Evolutionary conservation across 2,329 filamentous ascomycete genomes (phyloP).

Genomic region (Daldinia eschscholtzii): DNA sequence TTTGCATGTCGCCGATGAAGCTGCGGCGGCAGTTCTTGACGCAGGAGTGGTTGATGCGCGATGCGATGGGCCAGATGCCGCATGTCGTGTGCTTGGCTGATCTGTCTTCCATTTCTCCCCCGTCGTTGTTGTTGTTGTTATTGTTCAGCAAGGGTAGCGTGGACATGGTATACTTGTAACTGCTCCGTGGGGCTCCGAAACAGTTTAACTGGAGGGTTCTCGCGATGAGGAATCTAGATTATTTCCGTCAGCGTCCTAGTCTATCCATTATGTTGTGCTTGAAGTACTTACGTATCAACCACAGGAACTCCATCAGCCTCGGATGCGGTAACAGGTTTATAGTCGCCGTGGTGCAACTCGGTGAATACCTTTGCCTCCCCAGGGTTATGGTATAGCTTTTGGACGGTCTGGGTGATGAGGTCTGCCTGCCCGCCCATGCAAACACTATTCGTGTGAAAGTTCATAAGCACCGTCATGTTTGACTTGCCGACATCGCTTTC

Average conservation of each 20-base stretch:
- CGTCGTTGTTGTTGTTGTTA: too few species aligned
- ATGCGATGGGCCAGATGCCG: slow-evolving; percentile 63
- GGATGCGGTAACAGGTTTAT: slow-evolving; percentile 48
- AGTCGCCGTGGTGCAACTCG: slow-evolving; percentile 58
- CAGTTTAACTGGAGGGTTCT: slow-evolving; percentile 59
- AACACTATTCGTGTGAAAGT: slow-evolving; percentile 51
- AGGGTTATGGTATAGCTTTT: slow-evolving; percentile 61
- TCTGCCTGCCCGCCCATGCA: slow-evolving; percentile 56
- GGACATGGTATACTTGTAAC: slow-evolving; percentile 15
- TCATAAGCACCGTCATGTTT: slow-evolving; percentile 54
- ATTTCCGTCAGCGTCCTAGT: neutral
- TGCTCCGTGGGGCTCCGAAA: slow-evolving; percentile 55
- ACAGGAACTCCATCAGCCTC: slow-evolving; percentile 56
- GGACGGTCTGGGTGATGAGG: slow-evolving; percentile 57
- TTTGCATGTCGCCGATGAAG: slow-evolving; percentile 68
- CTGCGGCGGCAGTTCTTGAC: slow-evolving; percentile 59
- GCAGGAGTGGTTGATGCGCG: slow-evolving; percentile 67
- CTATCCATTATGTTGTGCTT: neutral
- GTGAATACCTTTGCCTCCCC: slow-evolving; percentile 52
- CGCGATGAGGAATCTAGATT: slow-evolving; percentile 60
- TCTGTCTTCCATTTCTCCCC: neutral
- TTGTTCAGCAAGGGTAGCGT: neutral
- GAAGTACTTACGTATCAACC: slow-evolving; percentile 60
- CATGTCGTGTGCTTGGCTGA: slow-evolving; percentile 43
- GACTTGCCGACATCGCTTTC: slow-evolving; percentile 34